Evolutionary conservation across 1,284 basidiomycete species (phyloP).

Genomic region (Gymnopus androsaceus): DNA sequence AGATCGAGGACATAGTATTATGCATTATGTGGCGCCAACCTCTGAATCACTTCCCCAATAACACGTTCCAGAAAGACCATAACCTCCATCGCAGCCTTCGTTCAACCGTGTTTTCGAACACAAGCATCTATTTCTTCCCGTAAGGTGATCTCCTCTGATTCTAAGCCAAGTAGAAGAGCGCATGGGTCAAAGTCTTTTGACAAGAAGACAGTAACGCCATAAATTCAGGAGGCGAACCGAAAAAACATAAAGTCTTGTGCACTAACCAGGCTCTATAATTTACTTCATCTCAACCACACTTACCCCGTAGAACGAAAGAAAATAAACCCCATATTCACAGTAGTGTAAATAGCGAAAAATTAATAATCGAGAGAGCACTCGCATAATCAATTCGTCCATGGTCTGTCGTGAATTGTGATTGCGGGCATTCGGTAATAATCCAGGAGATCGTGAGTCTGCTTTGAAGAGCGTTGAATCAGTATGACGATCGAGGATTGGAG

Average conservation of each 20-base stretch:
- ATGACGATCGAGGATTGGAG: no score
- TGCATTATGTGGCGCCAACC: conserved; percentile 23
- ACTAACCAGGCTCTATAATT: neutral
- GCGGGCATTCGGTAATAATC: conserved; percentile 29
- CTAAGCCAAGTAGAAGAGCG: conserved; percentile 24
- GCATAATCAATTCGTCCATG: conserved; percentile 17
- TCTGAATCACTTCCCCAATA: conserved; percentile 35
- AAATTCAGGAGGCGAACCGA: neutral
- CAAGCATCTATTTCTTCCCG: conserved; percentile 37
- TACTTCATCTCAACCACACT: no score
- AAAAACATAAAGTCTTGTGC: no score
- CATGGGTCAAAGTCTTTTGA: conserved; percentile 13
- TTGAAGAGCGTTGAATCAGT: no score
- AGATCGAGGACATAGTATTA: no score
- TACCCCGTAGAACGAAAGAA: no score
- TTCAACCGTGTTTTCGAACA: conserved; percentile 37
- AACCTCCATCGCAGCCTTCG: conserved; percentile 33
- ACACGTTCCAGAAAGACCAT: conserved; percentile 42
- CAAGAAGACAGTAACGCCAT: no score
- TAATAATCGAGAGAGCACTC: conserved; percentile 22
- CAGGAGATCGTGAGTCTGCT: no score
- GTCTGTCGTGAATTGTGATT: conserved; percentile 21
- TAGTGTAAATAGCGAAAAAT: conserved; percentile 23
- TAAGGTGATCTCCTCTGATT: conserved; percentile 33
- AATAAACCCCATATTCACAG: conserved; percentile 6